These are phyloP conservation scores for Scortechinia acanthostroma DNA, from an alignment of 2,329 filamentous ascomycete species.

Conservation along the genomic window DNA sequence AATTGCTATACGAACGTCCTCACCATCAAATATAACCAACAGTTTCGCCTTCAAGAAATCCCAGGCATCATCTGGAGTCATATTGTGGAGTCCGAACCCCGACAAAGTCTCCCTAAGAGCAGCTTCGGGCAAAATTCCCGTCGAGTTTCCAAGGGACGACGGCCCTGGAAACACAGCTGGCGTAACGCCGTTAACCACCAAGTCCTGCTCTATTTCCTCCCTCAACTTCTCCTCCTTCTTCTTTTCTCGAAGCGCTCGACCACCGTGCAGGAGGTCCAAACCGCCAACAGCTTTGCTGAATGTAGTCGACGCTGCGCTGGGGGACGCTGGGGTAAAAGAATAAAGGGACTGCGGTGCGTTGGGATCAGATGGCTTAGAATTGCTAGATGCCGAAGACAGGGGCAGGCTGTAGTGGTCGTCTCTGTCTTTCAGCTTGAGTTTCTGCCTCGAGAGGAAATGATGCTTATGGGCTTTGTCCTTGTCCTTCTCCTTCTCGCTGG, in stretches of 20 bases:
- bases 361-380: slow-evolving; percentile 55
- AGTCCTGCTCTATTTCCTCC: slow-evolving; percentile 23
- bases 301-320: slow-evolving; percentile 42
- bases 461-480: slow-evolving; percentile 34
- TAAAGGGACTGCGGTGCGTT: slow-evolving; percentile 57
- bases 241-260: slow-evolving; percentile 36
- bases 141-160: slow-evolving; percentile 21
- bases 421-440: slow-evolving; percentile 54
- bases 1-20: slow-evolving; percentile 55
- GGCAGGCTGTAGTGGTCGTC: slow-evolving; percentile 48
- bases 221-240: slow-evolving; percentile 35
- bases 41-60: slow-evolving; percentile 57
- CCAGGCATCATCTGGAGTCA: slow-evolving; percentile 56
- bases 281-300: neutral
- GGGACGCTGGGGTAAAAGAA: slow-evolving; percentile 58
- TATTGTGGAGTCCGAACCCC: slow-evolving; percentile 36
- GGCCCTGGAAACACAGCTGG: slow-evolving; percentile 19
- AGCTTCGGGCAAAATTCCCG: slow-evolving; percentile 19
- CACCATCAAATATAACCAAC: slow-evolving; percentile 56
- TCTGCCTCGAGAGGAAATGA: slow-evolving; percentile 59
- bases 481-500: slow-evolving; percentile 10
- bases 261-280: neutral
- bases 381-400: slow-evolving; percentile 58
- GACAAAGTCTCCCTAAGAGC: slow-evolving; percentile 28
- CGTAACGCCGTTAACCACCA: slow-evolving; percentile 16